Conservation (phyloP, 805 yeast species). For the Scheffersomyces coipomensis region DNA sequence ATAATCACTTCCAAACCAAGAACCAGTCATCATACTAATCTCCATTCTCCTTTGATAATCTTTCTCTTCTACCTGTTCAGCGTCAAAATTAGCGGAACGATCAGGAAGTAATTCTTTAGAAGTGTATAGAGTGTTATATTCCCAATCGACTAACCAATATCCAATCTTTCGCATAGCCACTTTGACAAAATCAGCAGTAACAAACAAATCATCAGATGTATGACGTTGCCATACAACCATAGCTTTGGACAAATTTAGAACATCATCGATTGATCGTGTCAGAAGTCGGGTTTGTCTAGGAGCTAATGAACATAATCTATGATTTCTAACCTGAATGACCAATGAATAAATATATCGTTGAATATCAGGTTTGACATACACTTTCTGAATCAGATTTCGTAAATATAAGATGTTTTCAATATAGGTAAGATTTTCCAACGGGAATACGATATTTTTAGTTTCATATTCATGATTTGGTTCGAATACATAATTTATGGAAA, state of each 20-base stretch:
- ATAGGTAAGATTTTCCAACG: not conserved
- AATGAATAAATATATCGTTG: slow-evolving; percentile 36
- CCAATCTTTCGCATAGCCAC: slow-evolving; percentile 37
- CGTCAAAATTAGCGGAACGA: slow-evolving; percentile 2
- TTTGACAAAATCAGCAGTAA: slow-evolving; percentile 38
- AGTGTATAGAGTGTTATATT: slow-evolving; percentile 14
- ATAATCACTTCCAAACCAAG: slow-evolving; percentile 46
- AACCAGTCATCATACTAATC: slow-evolving; percentile 36
- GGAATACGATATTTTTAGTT: not conserved
- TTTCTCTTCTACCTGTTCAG: slow-evolving; percentile 2
- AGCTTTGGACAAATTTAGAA: slow-evolving; percentile 25
- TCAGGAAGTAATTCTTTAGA: slow-evolving; percentile 3
- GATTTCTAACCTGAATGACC: slow-evolving; percentile 35
- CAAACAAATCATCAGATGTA: slow-evolving; percentile 14
- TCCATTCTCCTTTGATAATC: slow-evolving; percentile 21
- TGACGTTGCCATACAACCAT: slow-evolving; percentile 19
- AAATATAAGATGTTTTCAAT: slow-evolving; percentile 4
- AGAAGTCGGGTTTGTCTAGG: slow-evolving; percentile 34
- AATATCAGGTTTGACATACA: slow-evolving; percentile 34
- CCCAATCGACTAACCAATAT: slow-evolving; percentile 47
- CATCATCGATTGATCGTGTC: slow-evolving; percentile 28
- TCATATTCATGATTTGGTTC: not conserved
- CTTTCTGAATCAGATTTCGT: slow-evolving; percentile 9
- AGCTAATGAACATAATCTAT: slow-evolving; percentile 37
- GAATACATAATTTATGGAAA: slow-evolving; percentile 15